Base-by-base conservation (phyloP, 352 stramenopile species). In the Globisporangium apiculatum region DNA sequence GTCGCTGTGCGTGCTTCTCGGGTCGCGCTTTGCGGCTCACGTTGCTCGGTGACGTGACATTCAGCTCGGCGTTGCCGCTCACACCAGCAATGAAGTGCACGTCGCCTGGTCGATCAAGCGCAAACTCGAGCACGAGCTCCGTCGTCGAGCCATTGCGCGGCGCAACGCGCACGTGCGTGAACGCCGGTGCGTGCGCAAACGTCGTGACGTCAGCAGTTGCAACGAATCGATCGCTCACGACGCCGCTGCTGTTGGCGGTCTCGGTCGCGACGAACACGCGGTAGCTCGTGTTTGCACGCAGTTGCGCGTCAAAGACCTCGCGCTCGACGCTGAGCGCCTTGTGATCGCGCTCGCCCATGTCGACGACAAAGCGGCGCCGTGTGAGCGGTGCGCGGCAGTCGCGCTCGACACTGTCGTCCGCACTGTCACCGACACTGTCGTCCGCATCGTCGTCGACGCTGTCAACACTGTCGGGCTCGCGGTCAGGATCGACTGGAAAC, bases 111-210 rank as follows among this genome's bases (percentile, higher is more conserved):
- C 69, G 65, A 38, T 82, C 72, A 17, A 94, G 65, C 36, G 72
- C 67, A 47, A 87, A 79, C 7, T 66, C 56, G 8, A 94, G 60
- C 15, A 88, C 7, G 7, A 91, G 52, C 51, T 94, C 84, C 0
- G 82, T 94, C 51, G 84, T 94, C 2, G 84, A 91, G 36, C 79
- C 84, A 15, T 72, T 74, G 5, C 83, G 81, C 1, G 82, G 84
- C 5, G 69, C 51, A 10, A 90, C 51, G 6, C 52, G 47, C 3
- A 91, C 18, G 18, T 71, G 59, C 1, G 62, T 71, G 54, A 94
- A 87, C 5, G 14, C 68, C 18, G 84, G 79, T 0, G 82, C 71
- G 14, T 58, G 36, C 1, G 69, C 65, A 31, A 76, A 71, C 0
- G 84, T 91, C 48, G 61, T 74, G 14, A 87, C 79, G 4, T 12